Evolutionary conservation across 352 stramenopile genomes (phyloP), one percentile per base, ranked within the genome.

Genomic region (Phytophthora colocasiae): DNA sequence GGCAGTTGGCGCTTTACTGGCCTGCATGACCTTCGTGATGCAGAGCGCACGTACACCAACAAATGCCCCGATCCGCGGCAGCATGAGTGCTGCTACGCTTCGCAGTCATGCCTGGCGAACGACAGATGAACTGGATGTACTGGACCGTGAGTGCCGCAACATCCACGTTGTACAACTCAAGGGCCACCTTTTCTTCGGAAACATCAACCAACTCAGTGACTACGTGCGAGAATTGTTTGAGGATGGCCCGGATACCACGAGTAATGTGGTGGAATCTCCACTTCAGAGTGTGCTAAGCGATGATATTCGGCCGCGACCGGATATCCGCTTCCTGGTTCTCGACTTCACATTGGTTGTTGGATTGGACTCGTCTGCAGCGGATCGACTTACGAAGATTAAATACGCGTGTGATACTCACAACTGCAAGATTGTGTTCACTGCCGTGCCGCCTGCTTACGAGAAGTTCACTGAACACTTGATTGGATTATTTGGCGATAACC

Each of bases 261-360:
- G 17, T 17, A 62, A 39, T 36, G 51, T 36, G 4, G 55, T 68
- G 15, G 40, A 52, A 11, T 59, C 62, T 44, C 55, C 56, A 27
- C 62, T 71, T 27, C 56, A 67, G 22, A 63, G 59, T 24, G 54
- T 63, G 9, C 50, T 71, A 6, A 69, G 65, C 29, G 53, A 64
- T n/a, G 51, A 64, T 10, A n/a, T 57, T 24, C 64, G 66, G 7
- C 65, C 55, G 2, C 63, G 66, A 54, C 46, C 60, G 4, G 40
- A 71, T 9, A 89, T 93, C 15, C 62, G 64, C 11, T 91, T 70
- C 41, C 69, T 95, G 31, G 92, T 98, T 32, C 77, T 98, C 7
- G 93, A 98, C 62, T 98, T 98, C 63, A 97, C 91, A 1, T 65
- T 98, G 2, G 95, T 98, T 0, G 79, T 97, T 0, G 92, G 92